These are phyloP conservation scores for Thielaviopsis populi DNA, from an alignment of 2,329 filamentous ascomycete genomes.

Conservation along the genomic window DNA sequence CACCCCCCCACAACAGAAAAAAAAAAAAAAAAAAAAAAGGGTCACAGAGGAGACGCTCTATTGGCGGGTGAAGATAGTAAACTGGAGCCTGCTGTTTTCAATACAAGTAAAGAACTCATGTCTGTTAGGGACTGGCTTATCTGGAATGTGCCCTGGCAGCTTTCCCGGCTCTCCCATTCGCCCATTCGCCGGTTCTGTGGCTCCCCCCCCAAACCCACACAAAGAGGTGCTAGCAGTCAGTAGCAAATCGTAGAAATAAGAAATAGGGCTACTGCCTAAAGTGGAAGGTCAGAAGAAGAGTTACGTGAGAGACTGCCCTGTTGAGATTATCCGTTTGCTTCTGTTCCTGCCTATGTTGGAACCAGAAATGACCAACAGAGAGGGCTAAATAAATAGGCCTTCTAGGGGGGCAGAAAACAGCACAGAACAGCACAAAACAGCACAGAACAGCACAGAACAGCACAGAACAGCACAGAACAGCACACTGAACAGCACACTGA, in stretches of 20 bases:
- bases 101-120: not conserved
- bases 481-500: too few species aligned
- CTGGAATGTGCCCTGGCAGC: not conserved
- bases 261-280: conserved; percentile 2
- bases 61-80: not conserved
- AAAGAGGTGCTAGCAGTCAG: not conserved
- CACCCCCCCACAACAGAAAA: too few species aligned
- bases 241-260: not conserved
- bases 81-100: not conserved
- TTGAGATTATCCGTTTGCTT: not conserved
- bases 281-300: not conserved
- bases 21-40: too few species aligned
- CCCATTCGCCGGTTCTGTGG: not conserved
- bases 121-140: not conserved
- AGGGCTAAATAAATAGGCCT: too few species aligned
- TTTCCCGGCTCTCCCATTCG: not conserved
- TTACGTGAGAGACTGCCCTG: not conserved
- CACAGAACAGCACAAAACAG: too few species aligned
- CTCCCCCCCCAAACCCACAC: not conserved
- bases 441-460: too few species aligned
- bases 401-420: too few species aligned
- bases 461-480: too few species aligned
- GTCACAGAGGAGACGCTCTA: not conserved
- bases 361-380: too few species aligned
- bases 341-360: not conserved